These are phyloP conservation scores for Starmerella sirachaensis DNA, from an alignment of 805 yeast genomes.

Conservation along the genomic window DNA sequence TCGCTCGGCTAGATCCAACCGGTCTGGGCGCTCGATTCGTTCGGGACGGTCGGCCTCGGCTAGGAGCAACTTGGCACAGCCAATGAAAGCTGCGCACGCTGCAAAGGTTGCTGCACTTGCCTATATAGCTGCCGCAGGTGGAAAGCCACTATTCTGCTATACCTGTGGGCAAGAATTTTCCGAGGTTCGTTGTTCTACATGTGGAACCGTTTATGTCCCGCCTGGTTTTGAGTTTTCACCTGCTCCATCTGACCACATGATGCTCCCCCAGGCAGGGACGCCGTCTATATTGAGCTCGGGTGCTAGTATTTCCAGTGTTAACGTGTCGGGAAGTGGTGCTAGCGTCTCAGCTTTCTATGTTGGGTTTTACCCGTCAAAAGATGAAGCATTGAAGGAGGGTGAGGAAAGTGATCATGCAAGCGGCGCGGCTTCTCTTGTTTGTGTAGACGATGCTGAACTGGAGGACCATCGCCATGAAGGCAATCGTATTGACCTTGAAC, in stretches of 20 bases:
- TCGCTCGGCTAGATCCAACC: slow-evolving; percentile 1
- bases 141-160: slow-evolving; percentile 16
- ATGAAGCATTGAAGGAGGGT: too few relatives aligned
- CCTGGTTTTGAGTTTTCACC: slow-evolving; percentile 15
- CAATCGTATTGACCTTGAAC: slow-evolving; percentile 16
- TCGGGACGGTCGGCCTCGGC: not conserved
- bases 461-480: slow-evolving; percentile 4
- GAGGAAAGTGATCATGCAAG: not conserved
- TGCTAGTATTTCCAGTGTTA: not conserved
- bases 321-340: slow-evolving; percentile 1
- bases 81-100: slow-evolving; percentile 15
- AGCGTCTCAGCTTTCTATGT: slow-evolving; percentile 8
- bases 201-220: slow-evolving; percentile 21
- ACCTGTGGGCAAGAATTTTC: slow-evolving; percentile 18
- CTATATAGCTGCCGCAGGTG: slow-evolving; percentile 8
- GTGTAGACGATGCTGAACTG: slow-evolving; percentile 1
- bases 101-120: slow-evolving; percentile 16
- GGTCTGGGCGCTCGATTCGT: slow-evolving; percentile 1
- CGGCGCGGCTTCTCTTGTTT: slow-evolving; percentile 1
- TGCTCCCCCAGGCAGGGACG: too few relatives aligned
- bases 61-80: slow-evolving; percentile 2
- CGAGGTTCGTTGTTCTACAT: slow-evolving; percentile 16
- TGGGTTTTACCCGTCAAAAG: slow-evolving; percentile 8
- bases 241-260: too few relatives aligned
- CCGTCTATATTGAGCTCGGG: too few relatives aligned